Evolutionary conservation across 2,329 filamentous ascomycete species (phyloP).

Genomic region (Cercospora brassicicola): DNA sequence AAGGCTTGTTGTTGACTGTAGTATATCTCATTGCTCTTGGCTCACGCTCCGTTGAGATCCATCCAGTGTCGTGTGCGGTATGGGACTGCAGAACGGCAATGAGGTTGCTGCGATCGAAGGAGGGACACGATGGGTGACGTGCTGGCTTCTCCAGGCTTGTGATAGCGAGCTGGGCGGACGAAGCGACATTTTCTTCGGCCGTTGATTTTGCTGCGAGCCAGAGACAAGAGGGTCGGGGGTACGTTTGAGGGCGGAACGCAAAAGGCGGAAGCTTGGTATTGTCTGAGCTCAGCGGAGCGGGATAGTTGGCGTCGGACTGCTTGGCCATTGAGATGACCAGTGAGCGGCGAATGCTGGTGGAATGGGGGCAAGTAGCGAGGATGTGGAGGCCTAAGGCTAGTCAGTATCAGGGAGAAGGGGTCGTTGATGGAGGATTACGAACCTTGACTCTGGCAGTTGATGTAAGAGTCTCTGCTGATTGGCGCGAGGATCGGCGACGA

Average conservation of each 20-base stretch:
- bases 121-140: no score
- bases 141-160: background rate
- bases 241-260: background rate
- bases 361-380: background rate
- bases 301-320: background rate
- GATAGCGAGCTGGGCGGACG: background rate
- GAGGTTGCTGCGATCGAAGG: background rate
- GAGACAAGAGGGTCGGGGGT: background rate
- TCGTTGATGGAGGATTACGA: background rate
- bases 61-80: background rate
- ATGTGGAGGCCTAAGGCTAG: background rate
- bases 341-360: background rate
- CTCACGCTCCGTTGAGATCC: background rate
- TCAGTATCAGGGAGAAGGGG: background rate
- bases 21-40: background rate
- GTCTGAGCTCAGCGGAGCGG: background rate
- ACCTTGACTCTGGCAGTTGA: background rate
- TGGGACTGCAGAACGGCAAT: background rate
- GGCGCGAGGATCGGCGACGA: background rate
- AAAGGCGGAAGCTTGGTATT: background rate
- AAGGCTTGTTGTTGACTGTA: background rate
- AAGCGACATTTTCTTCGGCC: background rate
- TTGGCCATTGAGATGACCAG: background rate
- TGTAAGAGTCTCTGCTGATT: background rate
- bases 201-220: fast-evolving